Evolutionary conservation across 768 basidiomycete genomes (phyloP), one percentile per base, ranked within the genome.

Genomic region (Hemileccinum rubropunctum): DNA sequence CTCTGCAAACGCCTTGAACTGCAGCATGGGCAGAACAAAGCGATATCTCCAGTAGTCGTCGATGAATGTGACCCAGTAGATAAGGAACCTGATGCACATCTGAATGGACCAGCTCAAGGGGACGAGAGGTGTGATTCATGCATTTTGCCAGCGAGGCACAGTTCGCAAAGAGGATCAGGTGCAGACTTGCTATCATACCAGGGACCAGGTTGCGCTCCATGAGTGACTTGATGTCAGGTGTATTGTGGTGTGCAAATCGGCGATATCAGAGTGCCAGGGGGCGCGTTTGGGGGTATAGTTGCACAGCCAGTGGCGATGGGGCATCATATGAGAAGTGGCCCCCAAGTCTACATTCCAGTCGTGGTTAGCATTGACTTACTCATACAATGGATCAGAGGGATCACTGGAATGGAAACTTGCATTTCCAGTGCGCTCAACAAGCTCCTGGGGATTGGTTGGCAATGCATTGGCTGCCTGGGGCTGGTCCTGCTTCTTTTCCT

Each of bases 11-110:
- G 23, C 23, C 23, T 23, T 23, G 23, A 23, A 23, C 6, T 23
- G 23, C 23, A 41, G 46, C 6, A 67, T 48, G 14, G 58, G 49
- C 4, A 54, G 9, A 1, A 63, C 53, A 63, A 53, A 12, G 83
- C 11, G 8, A 30, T 30, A 30, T 4, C 27, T 4, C 7, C 9
- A 30, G 28, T 9, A 30, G 11, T 30, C 28, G 9, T 30, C 8
- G 11, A 30, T 30, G 28, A 30, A 30, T 30, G 8, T 30, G 11
- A 30, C 28, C 28, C 28, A 30, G 11, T 30, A 30, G 4, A 9
- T 28, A 28, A 9, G 27, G 27, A 5, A 28, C 27, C 9, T 28
- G 5, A 28, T 28, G 27, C 5, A 28, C 27, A 28, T 28, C 27
- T 5, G 5, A 5, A 9, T 28, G 27, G 27, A 28, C 27, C 27